Evolutionary conservation across 306 rosid genomes (phyloP), one percentile per base, ranked within the genome.

Genomic region (Trifolium fragiferum): DNA sequence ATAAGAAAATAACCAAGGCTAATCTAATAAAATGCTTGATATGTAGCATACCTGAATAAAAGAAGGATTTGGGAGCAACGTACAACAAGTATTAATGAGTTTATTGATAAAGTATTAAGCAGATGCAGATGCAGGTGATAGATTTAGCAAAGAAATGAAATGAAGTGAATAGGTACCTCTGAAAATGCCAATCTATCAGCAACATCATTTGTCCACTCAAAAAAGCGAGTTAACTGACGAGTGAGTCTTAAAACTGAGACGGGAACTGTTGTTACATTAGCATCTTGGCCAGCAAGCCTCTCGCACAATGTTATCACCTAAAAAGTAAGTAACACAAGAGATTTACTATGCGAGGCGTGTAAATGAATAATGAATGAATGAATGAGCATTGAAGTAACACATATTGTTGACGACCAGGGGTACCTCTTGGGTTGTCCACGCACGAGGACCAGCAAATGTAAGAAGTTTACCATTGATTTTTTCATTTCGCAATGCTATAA

Each of bases 281-380:
- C 97, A 84, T 92, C 98, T 80, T 90, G 97, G 73, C 98, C 98
- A 0, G 98, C 97, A 65, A 94, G 96, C 87, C 98, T 90, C 90
- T 94, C 98, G 54, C 97, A 94, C 82, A 92, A 77, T 21, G 98
- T 85, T 70, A 92, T 94, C 59, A 94, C 98, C 60, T 54, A 54
- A 19, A 54, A 20, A 7, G 23, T 50, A 20, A 7, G 23, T 50
- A 50, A 20, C 14, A 54, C 14, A 4, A 50, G 21, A 50, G 57
- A 50, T 16, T 50, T 50, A 50, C 2, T 16, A 3, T 2, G 20
- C 1, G 60, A 19, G 27, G 60, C 30, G 20, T 54, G 30, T 20
- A 1, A 54, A 10, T 54, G 60, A 54, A 54, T 3, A 30, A 18
- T 20, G 0, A 54, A 10, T 54, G 60, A 54, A 54, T 3, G 60